Percentiles rank a stretch among this genome's conserved stretches.
Evolutionary conservation across 306 rosid genomes (phyloP).

Genomic region (Ochetophila trinervis): DNA sequence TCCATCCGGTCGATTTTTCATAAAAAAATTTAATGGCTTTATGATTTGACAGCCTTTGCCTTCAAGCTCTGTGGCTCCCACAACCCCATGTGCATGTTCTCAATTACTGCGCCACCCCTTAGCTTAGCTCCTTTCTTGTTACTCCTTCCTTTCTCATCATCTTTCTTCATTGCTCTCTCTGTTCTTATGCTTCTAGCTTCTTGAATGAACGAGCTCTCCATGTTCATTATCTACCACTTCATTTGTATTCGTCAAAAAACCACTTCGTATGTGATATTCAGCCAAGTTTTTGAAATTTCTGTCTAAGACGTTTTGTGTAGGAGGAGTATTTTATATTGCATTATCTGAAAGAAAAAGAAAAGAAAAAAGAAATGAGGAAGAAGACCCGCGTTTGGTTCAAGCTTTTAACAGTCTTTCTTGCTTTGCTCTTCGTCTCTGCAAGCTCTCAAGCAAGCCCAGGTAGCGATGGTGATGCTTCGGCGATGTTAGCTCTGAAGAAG

Average conservation of each 20-base stretch:
- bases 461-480: constrained; percentile 49
- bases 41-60: constrained; percentile 8
- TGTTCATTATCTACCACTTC: neutral
- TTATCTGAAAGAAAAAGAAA: too few species aligned
- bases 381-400: neutral
- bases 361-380: neutral
- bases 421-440: constrained; percentile 16
- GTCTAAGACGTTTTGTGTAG: neutral
- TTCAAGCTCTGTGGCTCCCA: constrained; percentile 4
- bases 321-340: too few species aligned
- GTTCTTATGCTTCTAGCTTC: neutral
- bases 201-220: too few species aligned
- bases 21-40: neutral
- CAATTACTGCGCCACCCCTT: neutral
- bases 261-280: too few species aligned
- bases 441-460: constrained; percentile 42
- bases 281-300: too few species aligned
- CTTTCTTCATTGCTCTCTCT: neutral
- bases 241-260: too few species aligned
- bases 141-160: neutral
- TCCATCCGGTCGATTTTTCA: too few species aligned
- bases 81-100: constrained; percentile 15
- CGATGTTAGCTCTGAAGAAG: constrained; percentile 55
- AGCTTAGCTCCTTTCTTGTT: neutral
- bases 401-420: constrained; percentile 22